Percentiles rank a stretch among this genome's conserved stretches.
phyloP scores from a whole-genome alignment of 2,329 filamentous ascomycete species.

The Botryotinia globosa region DNA sequence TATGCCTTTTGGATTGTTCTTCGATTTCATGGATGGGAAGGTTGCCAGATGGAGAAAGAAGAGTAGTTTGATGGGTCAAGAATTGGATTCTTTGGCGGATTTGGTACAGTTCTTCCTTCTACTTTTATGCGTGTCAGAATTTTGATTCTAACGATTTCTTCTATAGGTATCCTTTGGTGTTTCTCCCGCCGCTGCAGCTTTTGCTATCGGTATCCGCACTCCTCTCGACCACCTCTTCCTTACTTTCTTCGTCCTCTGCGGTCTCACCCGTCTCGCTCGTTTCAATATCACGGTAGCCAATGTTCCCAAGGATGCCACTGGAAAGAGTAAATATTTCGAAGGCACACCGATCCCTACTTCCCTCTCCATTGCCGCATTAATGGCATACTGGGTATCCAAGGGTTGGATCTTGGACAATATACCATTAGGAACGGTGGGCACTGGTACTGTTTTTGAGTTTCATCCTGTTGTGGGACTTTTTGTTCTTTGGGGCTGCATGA shows the following conservation, averaged over 20 bases:
- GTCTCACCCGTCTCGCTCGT: slow-evolving; percentile 85
- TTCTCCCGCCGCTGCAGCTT: slow-evolving; percentile 81
- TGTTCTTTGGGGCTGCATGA: slow-evolving; percentile 83
- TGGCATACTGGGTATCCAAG: slow-evolving; percentile 84
- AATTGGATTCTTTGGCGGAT: slow-evolving; percentile 93
- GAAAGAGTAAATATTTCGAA: slow-evolving; percentile 95
- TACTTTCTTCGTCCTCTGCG: slow-evolving; percentile 89
- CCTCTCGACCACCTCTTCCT: slow-evolving; percentile 75
- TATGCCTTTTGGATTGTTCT: slow-evolving; percentile 91
- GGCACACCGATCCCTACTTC: slow-evolving; percentile 94
- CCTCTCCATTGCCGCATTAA: slow-evolving; percentile 73
- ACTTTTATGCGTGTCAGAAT: not conserved
- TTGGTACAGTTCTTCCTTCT: slow-evolving; percentile 55
- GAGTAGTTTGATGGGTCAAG: slow-evolving; percentile 96
- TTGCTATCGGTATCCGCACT: slow-evolving; percentile 85
- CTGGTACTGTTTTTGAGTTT: slow-evolving; percentile 71
- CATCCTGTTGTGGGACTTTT: slow-evolving; percentile 82
- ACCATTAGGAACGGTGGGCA: slow-evolving; percentile 69
- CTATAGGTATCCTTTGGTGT: slow-evolving; percentile 92
- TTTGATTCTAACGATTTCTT: not conserved
- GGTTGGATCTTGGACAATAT: slow-evolving; percentile 76
- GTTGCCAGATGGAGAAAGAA: slow-evolving; percentile 96
- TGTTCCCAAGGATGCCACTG: slow-evolving; percentile 85
- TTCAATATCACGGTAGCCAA: slow-evolving; percentile 95
- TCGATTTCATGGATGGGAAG: slow-evolving; percentile 97